A percentile compares a stretch with the other conserved stretches of the same genome.
These are phyloP conservation scores for Neurospora cerealis DNA, from an alignment of 495 filamentous ascomycete genomes.

Conservation along the genomic window DNA sequence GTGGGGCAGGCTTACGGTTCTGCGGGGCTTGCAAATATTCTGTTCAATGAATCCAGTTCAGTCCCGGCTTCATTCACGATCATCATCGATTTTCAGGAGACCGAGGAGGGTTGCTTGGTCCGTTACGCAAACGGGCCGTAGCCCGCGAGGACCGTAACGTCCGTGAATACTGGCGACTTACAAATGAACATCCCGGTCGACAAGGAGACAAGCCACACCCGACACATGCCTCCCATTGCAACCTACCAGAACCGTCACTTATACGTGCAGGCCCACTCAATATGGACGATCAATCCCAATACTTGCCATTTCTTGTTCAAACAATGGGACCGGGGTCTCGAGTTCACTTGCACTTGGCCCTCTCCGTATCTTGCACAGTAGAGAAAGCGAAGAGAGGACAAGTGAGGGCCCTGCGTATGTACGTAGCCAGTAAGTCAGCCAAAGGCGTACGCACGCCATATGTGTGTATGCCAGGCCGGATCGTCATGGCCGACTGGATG, in stretches of 20 bases:
- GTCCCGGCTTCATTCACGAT: not conserved
- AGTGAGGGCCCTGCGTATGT: not conserved
- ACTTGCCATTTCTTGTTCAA: not conserved
- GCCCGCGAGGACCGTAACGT: not conserved
- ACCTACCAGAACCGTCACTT: not conserved
- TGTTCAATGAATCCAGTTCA: not conserved
- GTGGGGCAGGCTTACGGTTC: not conserved
- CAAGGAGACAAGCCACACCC: not conserved
- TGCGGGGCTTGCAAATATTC: not conserved
- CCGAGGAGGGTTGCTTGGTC: not conserved
- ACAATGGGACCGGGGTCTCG: not conserved
- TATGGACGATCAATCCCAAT: not conserved
- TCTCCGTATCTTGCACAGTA: not conserved
- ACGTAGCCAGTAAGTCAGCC: not conserved
- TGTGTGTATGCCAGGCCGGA: conserved; percentile 2
- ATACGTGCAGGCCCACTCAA: not conserved
- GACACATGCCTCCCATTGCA: not conserved
- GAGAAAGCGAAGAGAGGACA: not conserved
- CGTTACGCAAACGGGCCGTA: not conserved
- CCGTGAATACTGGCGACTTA: not conserved
- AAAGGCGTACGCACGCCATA: not conserved
- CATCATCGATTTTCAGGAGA: not conserved
- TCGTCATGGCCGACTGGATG: not conserved
- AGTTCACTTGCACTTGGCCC: not conserved
- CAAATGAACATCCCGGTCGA: not conserved